These are phyloP conservation scores for Blastomyces parvus DNA, from an alignment of 2,329 filamentous ascomycete species.

Conservation along the genomic window DNA sequence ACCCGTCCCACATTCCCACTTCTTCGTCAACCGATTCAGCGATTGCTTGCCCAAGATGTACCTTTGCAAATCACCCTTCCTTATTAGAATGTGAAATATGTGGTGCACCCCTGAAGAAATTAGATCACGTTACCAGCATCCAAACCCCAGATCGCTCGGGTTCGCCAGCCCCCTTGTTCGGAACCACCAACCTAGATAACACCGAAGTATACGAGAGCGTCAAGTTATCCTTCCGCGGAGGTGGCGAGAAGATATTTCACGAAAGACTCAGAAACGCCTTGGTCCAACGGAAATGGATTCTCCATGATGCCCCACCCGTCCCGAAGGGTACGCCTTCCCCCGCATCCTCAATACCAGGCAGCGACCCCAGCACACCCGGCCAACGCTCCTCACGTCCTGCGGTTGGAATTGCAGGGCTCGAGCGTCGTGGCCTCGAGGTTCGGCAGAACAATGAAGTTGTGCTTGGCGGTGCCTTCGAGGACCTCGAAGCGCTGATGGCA, in stretches of 20 bases:
- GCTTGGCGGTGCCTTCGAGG: conserved; percentile 90
- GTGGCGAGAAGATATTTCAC: conserved; percentile 82
- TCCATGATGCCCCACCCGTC: conserved; percentile 79
- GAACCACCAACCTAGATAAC: conserved; percentile 36
- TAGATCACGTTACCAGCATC: conserved; percentile 34
- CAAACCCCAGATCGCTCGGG: conserved; percentile 45
- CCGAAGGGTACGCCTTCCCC: conserved; percentile 49
- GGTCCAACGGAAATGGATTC: conserved; percentile 89
- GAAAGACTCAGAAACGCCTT: conserved; percentile 81
- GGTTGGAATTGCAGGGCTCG: conserved; percentile 84
- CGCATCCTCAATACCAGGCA: conserved; percentile 21
- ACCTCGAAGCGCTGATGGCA: conserved; percentile 92
- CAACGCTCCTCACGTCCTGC: conserved; percentile 36
- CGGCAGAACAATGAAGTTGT: conserved; percentile 88
- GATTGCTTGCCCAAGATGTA: conserved; percentile 66
- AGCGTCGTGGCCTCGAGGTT: conserved; percentile 72
- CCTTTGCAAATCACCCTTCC: conserved; percentile 86
- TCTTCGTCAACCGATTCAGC: conserved; percentile 2
- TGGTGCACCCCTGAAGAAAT: conserved; percentile 59
- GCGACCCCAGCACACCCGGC: conserved; percentile 16
- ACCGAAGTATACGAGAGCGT: conserved; percentile 62
- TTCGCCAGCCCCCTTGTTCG: conserved; percentile 66
- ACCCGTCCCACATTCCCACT: not conserved
- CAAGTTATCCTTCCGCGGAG: conserved; percentile 83
- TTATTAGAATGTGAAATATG: conserved; percentile 84